These are phyloP conservation scores for Cudoniella acicularis DNA, from an alignment of 495 filamentous ascomycete genomes.

Conservation along the genomic window DNA sequence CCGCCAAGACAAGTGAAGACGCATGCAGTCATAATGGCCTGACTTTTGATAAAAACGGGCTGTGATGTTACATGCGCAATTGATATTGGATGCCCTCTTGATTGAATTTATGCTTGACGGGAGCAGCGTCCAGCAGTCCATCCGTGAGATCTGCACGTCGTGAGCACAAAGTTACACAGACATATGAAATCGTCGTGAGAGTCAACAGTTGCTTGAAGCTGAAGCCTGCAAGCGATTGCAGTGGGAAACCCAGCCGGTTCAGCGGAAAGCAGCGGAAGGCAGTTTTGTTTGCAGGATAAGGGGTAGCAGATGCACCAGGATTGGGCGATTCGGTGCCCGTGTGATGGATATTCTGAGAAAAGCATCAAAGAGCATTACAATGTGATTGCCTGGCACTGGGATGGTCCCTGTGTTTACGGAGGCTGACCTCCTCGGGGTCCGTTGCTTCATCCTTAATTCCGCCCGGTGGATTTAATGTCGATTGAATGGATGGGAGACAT, in stretches of 20 bases:
- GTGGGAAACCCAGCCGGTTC: too few relatives aligned
- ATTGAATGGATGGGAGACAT: conserved; percentile 9
- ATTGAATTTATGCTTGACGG: background rate
- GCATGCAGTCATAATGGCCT: conserved; percentile 9
- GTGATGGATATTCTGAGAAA: background rate
- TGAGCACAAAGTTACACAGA: background rate
- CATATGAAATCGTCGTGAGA: too few relatives aligned
- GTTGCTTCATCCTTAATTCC: background rate
- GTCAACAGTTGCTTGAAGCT: background rate
- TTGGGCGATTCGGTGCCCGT: background rate
- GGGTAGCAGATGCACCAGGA: background rate
- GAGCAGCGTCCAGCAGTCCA: background rate
- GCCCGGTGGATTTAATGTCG: too few relatives aligned
- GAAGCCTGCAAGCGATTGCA: background rate
- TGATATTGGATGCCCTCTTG: background rate
- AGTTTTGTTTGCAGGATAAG: background rate
- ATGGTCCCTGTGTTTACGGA: background rate
- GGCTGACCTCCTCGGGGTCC: background rate
- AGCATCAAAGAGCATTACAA: background rate
- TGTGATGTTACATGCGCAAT: background rate
- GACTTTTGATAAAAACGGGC: conserved; percentile 6
- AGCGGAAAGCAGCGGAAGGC: too few relatives aligned
- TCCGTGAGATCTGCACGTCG: background rate
- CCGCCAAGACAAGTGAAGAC: too few relatives aligned
- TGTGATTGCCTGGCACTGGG: background rate